Percentiles rank a stretch among this genome's conserved stretches.
phyloP scores from a whole-genome alignment of 805 yeast species.

The Pichia cephalocereana region DNA sequence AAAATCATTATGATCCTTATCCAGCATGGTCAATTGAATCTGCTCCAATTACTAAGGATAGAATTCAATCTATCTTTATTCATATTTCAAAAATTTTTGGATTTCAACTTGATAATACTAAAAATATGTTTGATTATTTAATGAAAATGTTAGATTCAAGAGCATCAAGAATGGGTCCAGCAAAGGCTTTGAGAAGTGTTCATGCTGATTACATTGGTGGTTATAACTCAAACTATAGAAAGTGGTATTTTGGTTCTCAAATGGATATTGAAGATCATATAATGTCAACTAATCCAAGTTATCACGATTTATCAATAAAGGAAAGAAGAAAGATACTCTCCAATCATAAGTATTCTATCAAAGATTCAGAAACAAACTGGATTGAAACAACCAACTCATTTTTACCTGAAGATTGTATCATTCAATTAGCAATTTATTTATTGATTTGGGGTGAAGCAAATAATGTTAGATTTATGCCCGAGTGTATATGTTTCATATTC shows the following conservation, averaged over 20 bases:
- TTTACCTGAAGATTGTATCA: conserved; percentile 43
- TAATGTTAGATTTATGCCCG: conserved; percentile 81
- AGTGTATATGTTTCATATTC: conserved; percentile 75
- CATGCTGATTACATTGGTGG: conserved; percentile 78
- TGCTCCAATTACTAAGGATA: conserved; percentile 41
- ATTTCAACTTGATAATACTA: conserved; percentile 57
- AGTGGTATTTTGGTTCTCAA: conserved; percentile 72
- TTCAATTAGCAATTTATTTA: conserved; percentile 61
- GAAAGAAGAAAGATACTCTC: conserved; percentile 9
- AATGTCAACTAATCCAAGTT: conserved; percentile 23
- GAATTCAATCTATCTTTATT: conserved; percentile 48
- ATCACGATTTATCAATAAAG: conserved; percentile 28
- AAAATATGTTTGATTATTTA: conserved; percentile 59
- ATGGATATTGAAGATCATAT: conserved; percentile 42
- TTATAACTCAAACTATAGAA: conserved; percentile 52
- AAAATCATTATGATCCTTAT: conserved; percentile 39
- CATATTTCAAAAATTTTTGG: conserved; percentile 50
- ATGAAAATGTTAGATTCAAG: conserved; percentile 58
- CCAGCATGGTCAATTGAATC: conserved; percentile 40
- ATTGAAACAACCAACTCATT: conserved; percentile 38
- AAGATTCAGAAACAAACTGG: conserved; percentile 45
- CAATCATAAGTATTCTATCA: conserved; percentile 21
- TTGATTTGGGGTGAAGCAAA: conserved; percentile 89
- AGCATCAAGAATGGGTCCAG: conserved; percentile 54
- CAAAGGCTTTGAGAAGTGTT: conserved; percentile 44